Conservation (phyloP, 2,329 filamentous ascomycete genomes). For the Pestalotiopsis sp. region DNA sequence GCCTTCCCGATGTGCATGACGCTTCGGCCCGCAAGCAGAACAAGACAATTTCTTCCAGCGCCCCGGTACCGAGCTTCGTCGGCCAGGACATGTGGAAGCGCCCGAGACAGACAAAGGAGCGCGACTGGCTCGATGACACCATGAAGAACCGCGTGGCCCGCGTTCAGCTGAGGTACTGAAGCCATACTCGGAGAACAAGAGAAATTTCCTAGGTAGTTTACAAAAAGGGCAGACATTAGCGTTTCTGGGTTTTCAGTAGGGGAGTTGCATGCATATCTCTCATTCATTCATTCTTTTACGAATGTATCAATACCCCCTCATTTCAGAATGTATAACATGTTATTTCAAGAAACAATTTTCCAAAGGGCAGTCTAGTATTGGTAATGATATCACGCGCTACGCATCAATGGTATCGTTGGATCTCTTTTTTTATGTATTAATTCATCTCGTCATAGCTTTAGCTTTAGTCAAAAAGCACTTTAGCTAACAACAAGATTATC, state of each 20-base stretch:
- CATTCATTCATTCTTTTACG: background rate
- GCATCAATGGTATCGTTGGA: background rate
- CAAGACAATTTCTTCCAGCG: conserved; percentile 11
- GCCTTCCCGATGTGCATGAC: background rate
- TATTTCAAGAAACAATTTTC: background rate
- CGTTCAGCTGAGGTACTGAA: conserved; percentile 8
- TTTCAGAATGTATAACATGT: background rate
- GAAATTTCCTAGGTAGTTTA: background rate
- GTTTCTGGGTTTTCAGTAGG: background rate
- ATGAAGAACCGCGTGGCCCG: conserved; percentile 9
- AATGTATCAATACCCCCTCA: background rate
- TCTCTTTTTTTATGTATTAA: background rate
- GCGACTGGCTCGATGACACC: conserved; percentile 8
- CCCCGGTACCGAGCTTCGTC: conserved; percentile 17
- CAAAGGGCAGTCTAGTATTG: background rate
- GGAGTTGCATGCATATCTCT: background rate
- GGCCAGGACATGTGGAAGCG: conserved; percentile 26
- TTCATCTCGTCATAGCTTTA: background rate
- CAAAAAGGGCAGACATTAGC: too few relatives aligned
- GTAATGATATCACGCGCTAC: background rate
- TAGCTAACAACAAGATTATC: too few relatives aligned
- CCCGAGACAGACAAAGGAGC: background rate
- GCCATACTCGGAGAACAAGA: background rate
- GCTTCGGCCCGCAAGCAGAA: background rate
- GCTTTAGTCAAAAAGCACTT: background rate